Conservation (phyloP, 306 rosid species). For the Astragalus membranaceus region DNA sequence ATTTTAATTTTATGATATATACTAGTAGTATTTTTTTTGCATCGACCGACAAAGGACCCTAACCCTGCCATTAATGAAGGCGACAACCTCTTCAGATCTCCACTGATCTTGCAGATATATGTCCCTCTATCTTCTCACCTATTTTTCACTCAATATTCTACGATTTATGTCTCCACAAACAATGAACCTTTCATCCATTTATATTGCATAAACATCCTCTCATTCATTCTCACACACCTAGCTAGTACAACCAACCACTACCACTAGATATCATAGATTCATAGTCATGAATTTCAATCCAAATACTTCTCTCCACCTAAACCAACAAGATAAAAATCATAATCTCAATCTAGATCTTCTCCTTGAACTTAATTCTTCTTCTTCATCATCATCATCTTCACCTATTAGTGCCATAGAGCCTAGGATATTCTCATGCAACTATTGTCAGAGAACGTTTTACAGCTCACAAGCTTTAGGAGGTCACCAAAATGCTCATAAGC, state of each 20-base stretch:
- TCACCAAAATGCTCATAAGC: conserved; percentile 91
- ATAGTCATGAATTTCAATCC: conserved; percentile 55
- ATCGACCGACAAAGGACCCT: conserved; percentile 64
- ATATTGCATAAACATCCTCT: conserved; percentile 23
- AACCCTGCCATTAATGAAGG: conserved; percentile 73
- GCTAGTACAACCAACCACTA: conserved; percentile 2
- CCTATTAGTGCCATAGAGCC: conserved; percentile 34
- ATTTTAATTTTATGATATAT: background rate
- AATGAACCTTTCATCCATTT: conserved; percentile 38
- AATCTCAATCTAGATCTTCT: conserved; percentile 52
- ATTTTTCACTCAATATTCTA: conserved; percentile 26
- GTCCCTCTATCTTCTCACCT: conserved; percentile 33
- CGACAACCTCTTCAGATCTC: conserved; percentile 73
- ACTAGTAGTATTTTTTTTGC: conserved; percentile 21
- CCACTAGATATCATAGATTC: background rate
- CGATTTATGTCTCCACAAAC: conserved; percentile 41
- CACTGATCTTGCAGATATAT: conserved; percentile 62
- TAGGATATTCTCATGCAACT: conserved; percentile 72
- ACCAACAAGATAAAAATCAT: conserved; percentile 20
- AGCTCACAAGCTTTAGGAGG: conserved; percentile 94
- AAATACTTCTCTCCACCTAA: conserved; percentile 42
- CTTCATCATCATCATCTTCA: conserved; percentile 37
- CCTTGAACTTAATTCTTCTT: conserved; percentile 49
- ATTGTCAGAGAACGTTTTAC: conserved; percentile 76
- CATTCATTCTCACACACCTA: conserved; percentile 9